A percentile compares a stretch with the other conserved stretches of the same genome.
Conservation (phyloP, 805 yeast species). For the Kazachstania taianensis region DNA sequence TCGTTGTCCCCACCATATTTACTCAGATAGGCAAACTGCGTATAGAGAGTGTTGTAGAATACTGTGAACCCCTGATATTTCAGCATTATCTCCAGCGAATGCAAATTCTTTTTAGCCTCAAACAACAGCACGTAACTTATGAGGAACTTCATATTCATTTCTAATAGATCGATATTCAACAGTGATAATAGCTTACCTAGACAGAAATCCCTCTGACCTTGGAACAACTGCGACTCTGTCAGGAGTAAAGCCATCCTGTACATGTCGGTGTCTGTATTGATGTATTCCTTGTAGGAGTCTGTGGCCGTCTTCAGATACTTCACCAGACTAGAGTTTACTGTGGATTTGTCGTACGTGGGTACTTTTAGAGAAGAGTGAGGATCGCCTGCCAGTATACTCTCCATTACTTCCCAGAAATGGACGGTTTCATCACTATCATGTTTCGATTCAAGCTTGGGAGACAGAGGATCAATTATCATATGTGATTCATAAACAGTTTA, state of each 20-base stretch:
- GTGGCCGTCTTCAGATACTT: slow-evolving; percentile 21
- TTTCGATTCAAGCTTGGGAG: slow-evolving; percentile 7
- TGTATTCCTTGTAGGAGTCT: slow-evolving; percentile 19
- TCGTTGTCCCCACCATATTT: slow-evolving; percentile 20
- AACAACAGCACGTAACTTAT: slow-evolving; percentile 36
- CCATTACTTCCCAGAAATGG: slow-evolving; percentile 24
- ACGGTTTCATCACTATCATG: slow-evolving; percentile 13
- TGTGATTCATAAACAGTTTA: too few relatives aligned
- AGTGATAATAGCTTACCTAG: slow-evolving; percentile 40
- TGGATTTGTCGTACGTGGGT: neutral
- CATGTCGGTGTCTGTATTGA: slow-evolving; percentile 26
- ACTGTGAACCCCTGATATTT: slow-evolving; percentile 45
- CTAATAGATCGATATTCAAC: slow-evolving; percentile 29
- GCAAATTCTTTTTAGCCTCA: slow-evolving; percentile 35
- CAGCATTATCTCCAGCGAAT: slow-evolving; percentile 36
- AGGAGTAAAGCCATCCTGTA: slow-evolving; percentile 30
- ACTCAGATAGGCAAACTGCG: slow-evolving; percentile 26
- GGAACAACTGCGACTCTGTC: slow-evolving; percentile 30
- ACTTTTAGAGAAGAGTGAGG: too few relatives aligned
- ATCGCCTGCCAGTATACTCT: slow-evolving; percentile 11
- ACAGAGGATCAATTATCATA: slow-evolving; percentile 20
- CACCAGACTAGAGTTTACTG: slow-evolving; percentile 21
- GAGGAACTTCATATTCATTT: slow-evolving; percentile 31
- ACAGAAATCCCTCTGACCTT: slow-evolving; percentile 35
- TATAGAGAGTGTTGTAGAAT: slow-evolving; percentile 34